Conservation (phyloP, 1,284 basidiomycete species). For the Calocybe gambosa region DNA sequence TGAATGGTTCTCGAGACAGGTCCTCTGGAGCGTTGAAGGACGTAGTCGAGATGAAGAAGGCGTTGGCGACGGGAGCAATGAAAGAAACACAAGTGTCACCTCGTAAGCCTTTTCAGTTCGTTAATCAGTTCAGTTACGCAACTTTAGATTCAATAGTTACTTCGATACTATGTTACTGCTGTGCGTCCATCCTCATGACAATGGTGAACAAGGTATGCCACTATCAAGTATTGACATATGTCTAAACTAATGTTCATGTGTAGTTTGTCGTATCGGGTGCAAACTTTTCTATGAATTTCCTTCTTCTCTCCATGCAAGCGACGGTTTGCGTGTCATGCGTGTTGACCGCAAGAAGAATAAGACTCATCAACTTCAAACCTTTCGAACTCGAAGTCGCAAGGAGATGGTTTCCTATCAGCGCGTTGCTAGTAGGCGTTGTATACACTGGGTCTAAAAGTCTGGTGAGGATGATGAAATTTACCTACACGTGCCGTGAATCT, state of each 20-base stretch:
- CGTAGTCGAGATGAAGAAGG: slow-evolving; percentile 56
- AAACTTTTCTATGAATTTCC: slow-evolving; percentile 95
- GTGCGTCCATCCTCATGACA: slow-evolving; percentile 96
- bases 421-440: slow-evolving; percentile 89
- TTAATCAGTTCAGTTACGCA: neutral
- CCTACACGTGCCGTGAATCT: too few relatives aligned
- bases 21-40: slow-evolving; percentile 29
- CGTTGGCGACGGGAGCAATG: slow-evolving; percentile 47
- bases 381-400: slow-evolving; percentile 86
- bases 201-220: slow-evolving; percentile 86
- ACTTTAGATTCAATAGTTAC: slow-evolving; percentile 39
- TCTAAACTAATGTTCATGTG: neutral
- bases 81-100: slow-evolving; percentile 33
- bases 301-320: slow-evolving; percentile 91
- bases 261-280: slow-evolving; percentile 94
- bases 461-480: slow-evolving; percentile 50
- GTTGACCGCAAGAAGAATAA: slow-evolving; percentile 62
- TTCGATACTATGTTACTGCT: slow-evolving; percentile 87
- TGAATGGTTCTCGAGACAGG: slow-evolving; percentile 15
- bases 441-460: slow-evolving; percentile 98
- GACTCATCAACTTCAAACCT: slow-evolving; percentile 86
- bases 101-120: slow-evolving; percentile 25
- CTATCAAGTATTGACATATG: neutral
- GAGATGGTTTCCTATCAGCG: slow-evolving; percentile 93
- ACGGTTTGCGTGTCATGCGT: slow-evolving; percentile 83